A percentile compares a stretch with the other conserved stretches of the same genome.
phyloP scores from a whole-genome alignment of 1,284 basidiomycete species.

The Amylostereum areolatum region DNA sequence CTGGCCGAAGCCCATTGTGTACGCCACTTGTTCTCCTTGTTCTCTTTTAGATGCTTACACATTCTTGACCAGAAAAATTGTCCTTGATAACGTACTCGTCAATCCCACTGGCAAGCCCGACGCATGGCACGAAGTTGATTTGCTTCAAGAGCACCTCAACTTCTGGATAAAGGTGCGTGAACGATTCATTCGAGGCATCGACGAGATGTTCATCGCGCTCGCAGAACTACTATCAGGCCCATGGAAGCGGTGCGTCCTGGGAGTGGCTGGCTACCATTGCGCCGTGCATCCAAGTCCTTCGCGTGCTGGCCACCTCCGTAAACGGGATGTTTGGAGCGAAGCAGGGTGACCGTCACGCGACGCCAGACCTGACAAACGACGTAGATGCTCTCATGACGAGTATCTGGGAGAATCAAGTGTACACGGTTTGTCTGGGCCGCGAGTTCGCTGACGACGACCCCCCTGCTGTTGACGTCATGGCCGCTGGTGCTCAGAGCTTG shows the following conservation, averaged over 20 bases:
- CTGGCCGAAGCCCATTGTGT: slow-evolving; percentile 24
- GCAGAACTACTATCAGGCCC: slow-evolving; percentile 24
- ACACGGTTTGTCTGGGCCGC: neutral
- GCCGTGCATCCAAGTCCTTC: slow-evolving; percentile 25
- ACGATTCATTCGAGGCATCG: neutral
- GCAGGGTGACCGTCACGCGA: slow-evolving; percentile 23
- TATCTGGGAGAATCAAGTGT: neutral
- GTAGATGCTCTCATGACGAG: slow-evolving; percentile 10
- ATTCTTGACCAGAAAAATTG: slow-evolving; percentile 17
- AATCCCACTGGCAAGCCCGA: slow-evolving; percentile 28
- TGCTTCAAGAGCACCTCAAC: slow-evolving; percentile 37
- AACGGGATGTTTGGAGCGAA: slow-evolving; percentile 23
- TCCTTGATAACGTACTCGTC: slow-evolving; percentile 34
- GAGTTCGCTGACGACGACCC: neutral
- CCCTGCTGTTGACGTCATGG: too few species aligned
- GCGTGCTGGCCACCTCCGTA: slow-evolving; percentile 17
- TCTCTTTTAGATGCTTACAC: neutral
- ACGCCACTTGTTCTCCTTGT: neutral
- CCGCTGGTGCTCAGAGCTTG: too few species aligned
- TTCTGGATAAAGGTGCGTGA: slow-evolving; percentile 28
- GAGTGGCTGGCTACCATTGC: slow-evolving; percentile 32
- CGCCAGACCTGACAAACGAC: slow-evolving; percentile 22
- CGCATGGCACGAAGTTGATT: slow-evolving; percentile 27
- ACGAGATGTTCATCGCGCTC: neutral
- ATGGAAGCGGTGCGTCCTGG: slow-evolving; percentile 30